Conservation (phyloP, 2,329 filamentous ascomycete species). For the Phyllosticta citribraziliensis region DNA sequence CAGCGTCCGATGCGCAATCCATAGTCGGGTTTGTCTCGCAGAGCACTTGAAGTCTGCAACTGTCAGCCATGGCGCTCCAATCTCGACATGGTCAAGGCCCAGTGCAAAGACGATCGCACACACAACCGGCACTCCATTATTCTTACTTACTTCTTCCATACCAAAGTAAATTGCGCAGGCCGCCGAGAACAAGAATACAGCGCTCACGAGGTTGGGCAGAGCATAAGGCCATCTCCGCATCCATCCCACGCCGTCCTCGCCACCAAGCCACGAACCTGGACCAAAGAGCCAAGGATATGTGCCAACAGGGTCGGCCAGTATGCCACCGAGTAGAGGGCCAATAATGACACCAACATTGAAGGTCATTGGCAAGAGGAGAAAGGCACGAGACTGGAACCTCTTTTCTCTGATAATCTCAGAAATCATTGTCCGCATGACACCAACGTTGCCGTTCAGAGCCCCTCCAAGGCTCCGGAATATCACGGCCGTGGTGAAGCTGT, state of each 20-base stretch:
- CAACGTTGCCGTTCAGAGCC: conserved; percentile 61
- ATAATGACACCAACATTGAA: conserved; percentile 51
- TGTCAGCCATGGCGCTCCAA: background rate
- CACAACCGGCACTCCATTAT: no score
- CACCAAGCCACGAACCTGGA: conserved; percentile 46
- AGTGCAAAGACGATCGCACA: background rate
- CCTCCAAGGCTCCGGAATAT: conserved; percentile 59
- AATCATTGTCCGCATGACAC: conserved; percentile 66
- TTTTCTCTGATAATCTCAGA: conserved; percentile 62
- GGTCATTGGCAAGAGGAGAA: conserved; percentile 55
- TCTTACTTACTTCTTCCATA: conserved; percentile 50
- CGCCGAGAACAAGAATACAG: conserved; percentile 47
- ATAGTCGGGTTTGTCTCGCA: conserved; percentile 31
- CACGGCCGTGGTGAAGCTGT: conserved; percentile 51
- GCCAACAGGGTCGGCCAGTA: conserved; percentile 55
- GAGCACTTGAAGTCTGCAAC: conserved; percentile 29
- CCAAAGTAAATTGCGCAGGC: conserved; percentile 50
- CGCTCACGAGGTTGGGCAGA: conserved; percentile 58
- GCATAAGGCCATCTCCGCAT: conserved; percentile 58
- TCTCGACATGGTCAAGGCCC: no score
- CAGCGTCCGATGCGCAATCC: conserved; percentile 31
- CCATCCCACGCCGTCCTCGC: conserved; percentile 51
- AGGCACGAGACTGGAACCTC: conserved; percentile 48
- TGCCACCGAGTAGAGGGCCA: conserved; percentile 38
- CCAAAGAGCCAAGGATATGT: conserved; percentile 56